Conservation (phyloP, 306 rosid genomes). For the Lupinus albus region DNA sequence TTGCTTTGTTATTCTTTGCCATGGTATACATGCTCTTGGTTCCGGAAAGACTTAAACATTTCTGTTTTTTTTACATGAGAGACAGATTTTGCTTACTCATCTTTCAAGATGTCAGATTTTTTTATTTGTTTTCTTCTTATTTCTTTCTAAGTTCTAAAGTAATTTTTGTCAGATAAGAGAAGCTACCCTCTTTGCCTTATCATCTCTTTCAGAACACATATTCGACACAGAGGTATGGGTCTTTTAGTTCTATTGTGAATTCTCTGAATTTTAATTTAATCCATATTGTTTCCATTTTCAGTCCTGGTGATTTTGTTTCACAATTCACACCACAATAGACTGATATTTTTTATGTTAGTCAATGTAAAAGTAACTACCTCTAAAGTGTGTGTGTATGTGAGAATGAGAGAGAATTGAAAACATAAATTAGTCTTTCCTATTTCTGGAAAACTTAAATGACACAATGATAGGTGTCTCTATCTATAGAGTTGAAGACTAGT, state of each 20-base stretch:
- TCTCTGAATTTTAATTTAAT: constrained; percentile 24
- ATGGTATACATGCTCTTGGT: constrained; percentile 27
- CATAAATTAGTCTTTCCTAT: too few species aligned
- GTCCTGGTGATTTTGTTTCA: constrained; percentile 14
- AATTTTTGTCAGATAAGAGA: constrained; percentile 77
- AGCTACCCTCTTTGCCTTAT: constrained; percentile 78
- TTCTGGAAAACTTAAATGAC: too few species aligned
- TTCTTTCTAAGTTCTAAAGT: constrained; percentile 17
- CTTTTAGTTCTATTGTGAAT: constrained; percentile 23
- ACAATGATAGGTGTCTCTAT: too few species aligned
- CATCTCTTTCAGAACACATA: constrained; percentile 80
- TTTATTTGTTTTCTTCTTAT: not conserved
- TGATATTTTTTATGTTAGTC: constrained; percentile 29
- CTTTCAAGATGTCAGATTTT: constrained; percentile 17
- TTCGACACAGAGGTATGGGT: constrained; percentile 71
- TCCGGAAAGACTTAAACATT: constrained; percentile 23
- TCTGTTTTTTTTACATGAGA: not conserved
- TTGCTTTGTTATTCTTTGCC: constrained; percentile 26
- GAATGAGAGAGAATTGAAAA: too few species aligned
- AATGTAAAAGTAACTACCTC: too few species aligned
- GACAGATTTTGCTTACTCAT: constrained; percentile 20
- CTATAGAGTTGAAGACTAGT: too few species aligned
- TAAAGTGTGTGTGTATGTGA: too few species aligned
- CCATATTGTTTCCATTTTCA: constrained; percentile 30
- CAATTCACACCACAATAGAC: constrained; percentile 13